These are phyloP conservation scores for Trichoderma atrobrunneum DNA, from an alignment of 2,329 filamentous ascomycete species.

Conservation along the genomic window DNA sequence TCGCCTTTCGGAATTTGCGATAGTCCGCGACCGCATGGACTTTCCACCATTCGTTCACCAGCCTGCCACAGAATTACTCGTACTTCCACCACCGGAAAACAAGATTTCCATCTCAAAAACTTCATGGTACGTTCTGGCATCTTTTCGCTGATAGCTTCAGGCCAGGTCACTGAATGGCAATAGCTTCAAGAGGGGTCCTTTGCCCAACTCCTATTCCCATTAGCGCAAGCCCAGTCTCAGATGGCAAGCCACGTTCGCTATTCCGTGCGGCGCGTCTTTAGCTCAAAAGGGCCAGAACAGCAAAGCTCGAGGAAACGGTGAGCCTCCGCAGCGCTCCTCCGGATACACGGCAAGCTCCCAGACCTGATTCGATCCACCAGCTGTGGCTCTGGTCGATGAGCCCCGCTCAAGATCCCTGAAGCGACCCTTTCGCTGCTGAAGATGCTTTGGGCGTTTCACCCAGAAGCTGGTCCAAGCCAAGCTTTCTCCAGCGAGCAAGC, in stretches of 20 bases:
- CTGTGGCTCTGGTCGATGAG: conserved; percentile 3
- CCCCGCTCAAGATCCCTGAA: conserved; percentile 9
- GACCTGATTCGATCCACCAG: conserved; percentile 6
- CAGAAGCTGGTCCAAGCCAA: conserved; percentile 10
- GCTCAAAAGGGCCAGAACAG: neutral
- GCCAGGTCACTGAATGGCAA: neutral
- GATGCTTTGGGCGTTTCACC: conserved; percentile 16
- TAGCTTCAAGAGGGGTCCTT: neutral
- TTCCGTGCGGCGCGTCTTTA: neutral
- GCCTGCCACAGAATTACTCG: neutral
- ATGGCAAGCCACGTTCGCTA: neutral
- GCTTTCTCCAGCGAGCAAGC: neutral
- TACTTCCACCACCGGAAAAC: neutral
- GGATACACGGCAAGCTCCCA: conserved; percentile 13
- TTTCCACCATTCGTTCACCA: neutral
- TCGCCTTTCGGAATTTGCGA: neutral
- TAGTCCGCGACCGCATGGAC: neutral
- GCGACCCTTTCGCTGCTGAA: conserved; percentile 7
- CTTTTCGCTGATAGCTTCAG: neutral
- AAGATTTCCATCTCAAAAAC: neutral
- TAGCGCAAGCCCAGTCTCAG: neutral
- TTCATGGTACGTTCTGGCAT: neutral
- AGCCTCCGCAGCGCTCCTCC: conserved; percentile 8
- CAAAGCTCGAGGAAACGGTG: neutral
- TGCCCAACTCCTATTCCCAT: neutral